Evolutionary conservation across 2,329 filamentous ascomycete genomes (phyloP), one percentile per base, ranked within the genome.

Genomic region (Lomentospora prolificans): DNA sequence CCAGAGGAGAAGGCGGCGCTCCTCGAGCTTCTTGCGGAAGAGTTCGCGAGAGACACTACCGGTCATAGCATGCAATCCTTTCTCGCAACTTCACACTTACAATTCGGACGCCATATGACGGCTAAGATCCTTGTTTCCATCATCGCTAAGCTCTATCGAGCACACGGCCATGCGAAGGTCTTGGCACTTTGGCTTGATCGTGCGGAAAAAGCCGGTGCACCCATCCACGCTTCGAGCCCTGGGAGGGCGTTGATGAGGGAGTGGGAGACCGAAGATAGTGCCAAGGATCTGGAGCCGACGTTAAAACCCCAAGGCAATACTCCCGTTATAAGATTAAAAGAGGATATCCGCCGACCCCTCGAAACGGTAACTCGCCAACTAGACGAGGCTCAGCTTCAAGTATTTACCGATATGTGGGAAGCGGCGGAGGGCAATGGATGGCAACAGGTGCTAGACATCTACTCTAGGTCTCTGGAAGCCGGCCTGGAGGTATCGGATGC

Each of bases 131-230:
- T 55, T 12, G 53, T 55, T 4, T n/a, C 36, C 25, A 7, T 10
- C n/a, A 25, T 55, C n/a, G 53, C 53, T 27, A 36, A 55, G 27
- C 17, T 50, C 4, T 55, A 55, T 19, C 53, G 41, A 22, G 27
- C 9, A 14, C 39, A 50, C 17, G 53, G 28, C 39, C 17, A 55
- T 12, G 17, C 28, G 4, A 27, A 28, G 7, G 25, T 19, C 2
- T 27, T 55, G 4, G 28, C 27, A 6, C 41, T 27, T 6, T 50
- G 39, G 53, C 8, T 48, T 9, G 4, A 3, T 10, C 53, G 44
- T 4, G 39, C 53, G 7, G 41, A 55, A 4, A 36, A 55, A 31
- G 53, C 53, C 10, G 41, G 41, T 9, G 53, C 36, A 9, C n/a
- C 39, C 9, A 48, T 55, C 3, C 28, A 28, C n/a, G 36, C 39